Percentiles rank a stretch among this genome's conserved stretches.
phyloP scores from a whole-genome alignment of 1,284 basidiomycete genomes.

The Flammula alnicola region DNA sequence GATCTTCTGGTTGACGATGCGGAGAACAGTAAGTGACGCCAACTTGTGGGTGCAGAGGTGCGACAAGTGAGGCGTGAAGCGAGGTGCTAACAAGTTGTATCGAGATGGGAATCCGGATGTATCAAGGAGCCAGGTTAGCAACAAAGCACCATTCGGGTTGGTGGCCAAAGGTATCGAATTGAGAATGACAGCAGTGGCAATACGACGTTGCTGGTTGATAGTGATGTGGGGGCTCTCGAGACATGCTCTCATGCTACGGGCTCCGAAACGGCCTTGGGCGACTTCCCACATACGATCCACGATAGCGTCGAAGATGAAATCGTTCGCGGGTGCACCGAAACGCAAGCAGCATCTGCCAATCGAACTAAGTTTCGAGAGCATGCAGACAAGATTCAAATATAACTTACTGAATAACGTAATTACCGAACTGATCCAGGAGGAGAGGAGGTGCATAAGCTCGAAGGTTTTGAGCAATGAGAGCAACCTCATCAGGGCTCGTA shows the following conservation, averaged over 20 bases:
- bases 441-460: slow-evolving; percentile 93
- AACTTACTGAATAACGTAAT: slow-evolving; percentile 94
- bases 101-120: slow-evolving; percentile 92
- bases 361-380: slow-evolving; percentile 16
- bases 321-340: slow-evolving; percentile 87
- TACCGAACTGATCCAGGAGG: slow-evolving; percentile 95
- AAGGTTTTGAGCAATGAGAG: slow-evolving; percentile 84
- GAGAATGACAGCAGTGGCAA: slow-evolving; percentile 92
- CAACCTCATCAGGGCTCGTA: slow-evolving; percentile 86
- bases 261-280: slow-evolving; percentile 95
- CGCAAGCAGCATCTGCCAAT: slow-evolving; percentile 81
- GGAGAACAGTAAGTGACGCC: slow-evolving; percentile 91
- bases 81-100: slow-evolving; percentile 90
- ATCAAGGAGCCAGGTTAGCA: slow-evolving; percentile 97
- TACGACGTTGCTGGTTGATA: slow-evolving; percentile 89
- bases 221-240: slow-evolving; percentile 89
- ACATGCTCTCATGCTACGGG: slow-evolving; percentile 96
- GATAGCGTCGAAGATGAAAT: slow-evolving; percentile 98
- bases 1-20: slow-evolving; percentile 91
- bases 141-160: slow-evolving; percentile 94
- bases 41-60: slow-evolving; percentile 98
- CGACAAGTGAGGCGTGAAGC: slow-evolving; percentile 94
- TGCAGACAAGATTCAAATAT: neutral
- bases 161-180: slow-evolving; percentile 98
- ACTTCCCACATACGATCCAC: slow-evolving; percentile 98